Percentiles rank a stretch among this genome's conserved stretches.
Conservation (phyloP, 805 yeast species). For the Nakazawaea wickerhamii region DNA sequence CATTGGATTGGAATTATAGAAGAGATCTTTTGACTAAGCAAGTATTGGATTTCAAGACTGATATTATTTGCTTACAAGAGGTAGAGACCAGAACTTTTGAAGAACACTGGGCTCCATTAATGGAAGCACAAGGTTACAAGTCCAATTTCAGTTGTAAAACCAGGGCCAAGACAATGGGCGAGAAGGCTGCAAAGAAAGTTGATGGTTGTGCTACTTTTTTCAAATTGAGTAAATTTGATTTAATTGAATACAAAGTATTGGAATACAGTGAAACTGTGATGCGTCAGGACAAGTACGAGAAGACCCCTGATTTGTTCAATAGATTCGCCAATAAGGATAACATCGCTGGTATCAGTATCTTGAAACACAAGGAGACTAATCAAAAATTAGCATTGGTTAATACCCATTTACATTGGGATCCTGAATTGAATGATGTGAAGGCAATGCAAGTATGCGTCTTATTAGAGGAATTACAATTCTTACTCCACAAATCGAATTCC, state of each 20-base stretch:
- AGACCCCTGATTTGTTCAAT: constrained; percentile 91
- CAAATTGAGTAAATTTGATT: constrained; percentile 60
- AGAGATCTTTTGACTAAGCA: constrained; percentile 71
- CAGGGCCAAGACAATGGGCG: constrained; percentile 85
- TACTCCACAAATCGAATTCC: constrained; percentile 41
- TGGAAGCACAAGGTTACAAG: constrained; percentile 70
- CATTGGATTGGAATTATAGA: constrained; percentile 89
- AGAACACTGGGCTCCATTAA: constrained; percentile 77
- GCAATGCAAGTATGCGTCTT: constrained; percentile 91
- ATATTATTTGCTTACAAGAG: constrained; percentile 89
- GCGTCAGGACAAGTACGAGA: constrained; percentile 80
- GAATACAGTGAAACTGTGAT: constrained; percentile 82
- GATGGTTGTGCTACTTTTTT: constrained; percentile 98
- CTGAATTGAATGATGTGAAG: constrained; percentile 91
- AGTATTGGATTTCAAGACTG: constrained; percentile 58
- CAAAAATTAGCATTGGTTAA: constrained; percentile 72
- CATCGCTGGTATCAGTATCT: constrained; percentile 70
- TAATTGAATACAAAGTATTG: constrained; percentile 64
- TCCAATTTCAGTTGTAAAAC: constrained; percentile 84
- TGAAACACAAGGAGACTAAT: constrained; percentile 70
- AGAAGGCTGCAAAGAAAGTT: constrained; percentile 77
- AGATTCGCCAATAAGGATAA: constrained; percentile 96
- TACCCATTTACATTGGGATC: constrained; percentile 98
- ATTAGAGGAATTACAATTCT: constrained; percentile 75
- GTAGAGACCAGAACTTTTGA: constrained; percentile 85